Percentiles rank a stretch among this genome's conserved stretches.
These are phyloP conservation scores for Petasospora fabianii DNA, from an alignment of 1,139 yeast genomes.

Conservation along the genomic window DNA sequence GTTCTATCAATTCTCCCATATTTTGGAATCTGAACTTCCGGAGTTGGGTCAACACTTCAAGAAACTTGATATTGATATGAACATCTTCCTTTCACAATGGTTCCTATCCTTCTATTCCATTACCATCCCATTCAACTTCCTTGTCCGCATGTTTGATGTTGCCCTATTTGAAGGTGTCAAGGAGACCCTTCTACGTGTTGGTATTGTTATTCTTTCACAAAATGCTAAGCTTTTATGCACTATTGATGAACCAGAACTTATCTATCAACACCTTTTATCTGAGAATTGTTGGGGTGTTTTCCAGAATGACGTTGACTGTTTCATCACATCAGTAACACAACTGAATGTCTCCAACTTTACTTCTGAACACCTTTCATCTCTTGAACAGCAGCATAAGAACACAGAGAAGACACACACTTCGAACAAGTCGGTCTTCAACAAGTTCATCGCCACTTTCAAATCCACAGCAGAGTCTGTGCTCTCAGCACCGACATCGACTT, in stretches of 20 bases:
- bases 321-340: conserved; percentile 41
- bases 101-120: conserved; percentile 63
- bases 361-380: conserved; percentile 20
- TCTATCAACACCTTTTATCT: conserved; percentile 58
- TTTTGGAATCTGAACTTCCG: conserved; percentile 41
- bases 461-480: conserved; percentile 16
- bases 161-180: conserved; percentile 64
- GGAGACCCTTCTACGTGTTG: conserved; percentile 56
- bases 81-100: conserved; percentile 59
- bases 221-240: conserved; percentile 51
- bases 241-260: conserved; percentile 56
- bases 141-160: conserved; percentile 50
- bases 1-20: conserved; percentile 47
- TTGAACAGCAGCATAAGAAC: conserved; percentile 27
- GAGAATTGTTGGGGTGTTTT: conserved; percentile 47
- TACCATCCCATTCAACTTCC: conserved; percentile 53
- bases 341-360: conserved; percentile 25
- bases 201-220: conserved; percentile 50
- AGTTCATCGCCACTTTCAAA: conserved; percentile 14
- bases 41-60: conserved; percentile 46
- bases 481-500: conserved; percentile 8
- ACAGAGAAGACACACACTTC: conserved; percentile 4
- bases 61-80: conserved; percentile 37
- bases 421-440: conserved; percentile 17
- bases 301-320: conserved; percentile 43